These are phyloP conservation scores for Stenogyne calaminthoides DNA, from an alignment of 305 asterid genomes.

Conservation along the genomic window DNA sequence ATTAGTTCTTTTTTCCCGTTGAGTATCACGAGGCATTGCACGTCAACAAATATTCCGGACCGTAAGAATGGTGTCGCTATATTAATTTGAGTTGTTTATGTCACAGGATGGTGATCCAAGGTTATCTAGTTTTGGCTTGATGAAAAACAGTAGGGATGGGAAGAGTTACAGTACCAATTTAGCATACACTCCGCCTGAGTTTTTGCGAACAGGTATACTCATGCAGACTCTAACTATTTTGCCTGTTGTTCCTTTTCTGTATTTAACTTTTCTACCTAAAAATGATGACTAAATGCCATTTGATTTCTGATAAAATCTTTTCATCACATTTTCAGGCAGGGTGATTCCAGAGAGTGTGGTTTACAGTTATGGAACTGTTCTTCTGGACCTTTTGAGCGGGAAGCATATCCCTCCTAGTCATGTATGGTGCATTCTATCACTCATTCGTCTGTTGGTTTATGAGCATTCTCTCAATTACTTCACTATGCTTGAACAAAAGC, in stretches of 20 bases:
- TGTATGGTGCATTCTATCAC: conserved; percentile 34
- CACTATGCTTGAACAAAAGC: not conserved
- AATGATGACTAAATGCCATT: not conserved
- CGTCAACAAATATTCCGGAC: not conserved
- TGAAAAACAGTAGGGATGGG: conserved; percentile 60
- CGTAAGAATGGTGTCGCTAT: not conserved
- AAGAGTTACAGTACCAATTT: conserved; percentile 62
- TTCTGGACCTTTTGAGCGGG: conserved; percentile 55
- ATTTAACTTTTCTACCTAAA: not conserved
- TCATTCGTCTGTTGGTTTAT: conserved; percentile 1
- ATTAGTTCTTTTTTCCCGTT: not conserved
- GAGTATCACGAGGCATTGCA: not conserved
- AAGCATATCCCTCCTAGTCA: conserved; percentile 56
- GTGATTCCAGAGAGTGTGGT: conserved; percentile 55
- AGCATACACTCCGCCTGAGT: conserved; percentile 65
- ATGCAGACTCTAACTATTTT: not conserved
- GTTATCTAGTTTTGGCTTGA: conserved; percentile 60
- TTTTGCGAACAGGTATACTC: conserved; percentile 51
- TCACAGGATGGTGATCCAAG: conserved; percentile 58
- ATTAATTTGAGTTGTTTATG: conserved; percentile 7
- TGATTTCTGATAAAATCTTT: conserved; percentile 1
- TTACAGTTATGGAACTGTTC: conserved; percentile 59
- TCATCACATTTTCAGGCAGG: conserved; percentile 40
- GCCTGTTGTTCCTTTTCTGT: not conserved
- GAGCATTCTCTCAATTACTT: not conserved